These are phyloP conservation scores for Pythium scleroteichum DNA, from an alignment of 352 stramenopile species.

Conservation along the genomic window DNA sequence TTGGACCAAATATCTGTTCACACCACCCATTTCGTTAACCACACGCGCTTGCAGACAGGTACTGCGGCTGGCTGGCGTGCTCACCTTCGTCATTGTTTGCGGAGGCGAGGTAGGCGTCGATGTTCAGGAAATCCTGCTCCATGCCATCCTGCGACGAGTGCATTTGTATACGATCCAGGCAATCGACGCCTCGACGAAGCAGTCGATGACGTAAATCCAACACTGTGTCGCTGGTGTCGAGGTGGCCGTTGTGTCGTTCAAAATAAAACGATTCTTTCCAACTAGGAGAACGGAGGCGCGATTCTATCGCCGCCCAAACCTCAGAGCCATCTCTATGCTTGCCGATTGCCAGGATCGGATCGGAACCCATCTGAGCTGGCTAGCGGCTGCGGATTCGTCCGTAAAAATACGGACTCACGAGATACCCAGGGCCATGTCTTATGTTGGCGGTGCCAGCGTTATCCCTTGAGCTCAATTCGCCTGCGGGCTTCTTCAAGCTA, in stretches of 20 bases:
- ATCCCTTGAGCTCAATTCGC: too few relatives aligned
- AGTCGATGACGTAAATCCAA: conserved; percentile 6
- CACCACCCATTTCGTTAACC: neutral
- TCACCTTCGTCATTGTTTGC: conserved; percentile 33
- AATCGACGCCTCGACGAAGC: conserved; percentile 9
- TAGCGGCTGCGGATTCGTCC: neutral
- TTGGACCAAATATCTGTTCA: conserved; percentile 29
- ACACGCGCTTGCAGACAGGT: neutral
- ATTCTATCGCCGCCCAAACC: too few relatives aligned
- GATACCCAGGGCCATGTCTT: neutral
- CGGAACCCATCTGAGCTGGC: neutral
- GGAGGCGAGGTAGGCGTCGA: conserved; percentile 33
- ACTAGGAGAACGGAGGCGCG: neutral
- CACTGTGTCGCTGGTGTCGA: conserved; percentile 1
- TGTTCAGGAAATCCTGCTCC: conserved; percentile 37
- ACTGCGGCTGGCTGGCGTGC: neutral
- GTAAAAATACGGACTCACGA: conserved; percentile 7
- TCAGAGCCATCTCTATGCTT: neutral
- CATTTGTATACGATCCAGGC: conserved; percentile 14
- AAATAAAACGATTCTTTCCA: neutral
- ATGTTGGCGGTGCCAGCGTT: neutral
- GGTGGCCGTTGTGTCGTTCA: neutral
- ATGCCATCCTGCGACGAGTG: conserved; percentile 30
- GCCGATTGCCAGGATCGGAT: conserved; percentile 1
- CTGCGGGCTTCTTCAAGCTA: neutral